phyloP scores from a whole-genome alignment of 2,329 filamentous ascomycete species.

The Lachnellula cervina region DNA sequence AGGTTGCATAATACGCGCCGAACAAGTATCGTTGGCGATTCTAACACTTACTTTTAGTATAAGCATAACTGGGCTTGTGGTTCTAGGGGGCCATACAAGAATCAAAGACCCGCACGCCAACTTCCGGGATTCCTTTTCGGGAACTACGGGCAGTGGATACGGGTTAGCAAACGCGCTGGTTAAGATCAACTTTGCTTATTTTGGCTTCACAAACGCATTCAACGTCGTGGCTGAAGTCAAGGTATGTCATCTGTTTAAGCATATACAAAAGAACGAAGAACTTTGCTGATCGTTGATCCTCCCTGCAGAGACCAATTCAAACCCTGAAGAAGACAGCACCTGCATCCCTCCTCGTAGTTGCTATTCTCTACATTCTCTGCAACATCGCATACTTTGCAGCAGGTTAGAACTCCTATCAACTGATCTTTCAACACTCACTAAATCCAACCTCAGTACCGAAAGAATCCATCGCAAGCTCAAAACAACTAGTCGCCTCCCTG shows the following conservation, averaged over 20 bases:
- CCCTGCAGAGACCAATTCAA: slow-evolving; percentile 47
- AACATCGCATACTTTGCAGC: slow-evolving; percentile 59
- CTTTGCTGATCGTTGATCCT: background rate
- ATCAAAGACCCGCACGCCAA: slow-evolving; percentile 48
- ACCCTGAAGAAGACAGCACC: slow-evolving; percentile 47
- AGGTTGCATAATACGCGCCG: slow-evolving; percentile 13
- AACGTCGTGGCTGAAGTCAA: slow-evolving; percentile 58
- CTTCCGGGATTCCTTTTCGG: slow-evolving; percentile 51
- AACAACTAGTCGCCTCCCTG: slow-evolving; percentile 37
- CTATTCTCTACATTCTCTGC: slow-evolving; percentile 51
- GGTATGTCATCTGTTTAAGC: slow-evolving; percentile 23
- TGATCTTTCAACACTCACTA: background rate
- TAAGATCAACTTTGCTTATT: slow-evolving; percentile 55
- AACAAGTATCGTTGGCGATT: no score
- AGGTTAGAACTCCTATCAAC: slow-evolving; percentile 26
- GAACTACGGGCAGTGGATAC: slow-evolving; percentile 40
- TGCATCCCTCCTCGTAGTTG: slow-evolving; percentile 46
- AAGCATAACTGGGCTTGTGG: slow-evolving; percentile 55
- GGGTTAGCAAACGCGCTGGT: slow-evolving; percentile 55
- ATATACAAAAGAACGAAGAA: background rate
- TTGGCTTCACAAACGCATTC: slow-evolving; percentile 55
- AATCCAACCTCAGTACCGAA: slow-evolving; percentile 39
- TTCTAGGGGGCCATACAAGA: slow-evolving; percentile 51
- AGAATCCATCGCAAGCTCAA: slow-evolving; percentile 47
- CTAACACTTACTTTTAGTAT: slow-evolving; percentile 32